Base-by-base conservation (phyloP, 345 rosid species). In the Boechera retrofracta region DNA sequence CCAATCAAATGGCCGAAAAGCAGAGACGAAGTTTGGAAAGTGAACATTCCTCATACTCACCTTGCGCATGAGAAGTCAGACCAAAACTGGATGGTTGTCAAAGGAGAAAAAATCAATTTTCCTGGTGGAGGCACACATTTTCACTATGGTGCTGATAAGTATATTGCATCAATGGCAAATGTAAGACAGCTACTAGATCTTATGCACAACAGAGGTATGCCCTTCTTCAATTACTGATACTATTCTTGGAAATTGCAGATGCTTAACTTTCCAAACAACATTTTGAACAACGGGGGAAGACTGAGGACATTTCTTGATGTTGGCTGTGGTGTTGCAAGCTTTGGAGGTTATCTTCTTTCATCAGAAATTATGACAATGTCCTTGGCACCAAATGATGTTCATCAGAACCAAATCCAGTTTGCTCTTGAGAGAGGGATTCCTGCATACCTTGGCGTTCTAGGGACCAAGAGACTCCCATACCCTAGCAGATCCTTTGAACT, bases 121-220 rank as follows among this genome's bases (percentile, higher is more conserved):
- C 98, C 99, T 32, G 99, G 99, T 13, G 99, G 99, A 57, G 99
- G 99, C 75, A 95, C 99, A 26, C 99, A 95, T 84, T 95, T 95
- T 75, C 99, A 95, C 85, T 88, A 92, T 65, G 99, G 99, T 82
- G 99, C 99, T 74, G 99, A 85, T 78, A 95, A 95, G 85, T 95
- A 95, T 74, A 95, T 95, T 83, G 89, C 97, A 47, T 84, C 92
- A 15, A 87, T 95, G 88, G 99, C 97, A 26, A 91, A 92, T 79
- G 99, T 92, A 86, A 88, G 89, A 38, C 36, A 6, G 0, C 11
- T 55, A 28, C 75, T 63, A 54, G 9, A 35, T 64, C 13, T 80
- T 73, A 65, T 51, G 5, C 24, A 18, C 15, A 12, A 70, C 16
- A 54, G 58, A 33, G 28, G 12, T 55, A 18, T 1, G 10, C 41